These are phyloP conservation scores for Fusarium stilboides DNA, from an alignment of 2,329 filamentous ascomycete genomes.

Conservation along the genomic window DNA sequence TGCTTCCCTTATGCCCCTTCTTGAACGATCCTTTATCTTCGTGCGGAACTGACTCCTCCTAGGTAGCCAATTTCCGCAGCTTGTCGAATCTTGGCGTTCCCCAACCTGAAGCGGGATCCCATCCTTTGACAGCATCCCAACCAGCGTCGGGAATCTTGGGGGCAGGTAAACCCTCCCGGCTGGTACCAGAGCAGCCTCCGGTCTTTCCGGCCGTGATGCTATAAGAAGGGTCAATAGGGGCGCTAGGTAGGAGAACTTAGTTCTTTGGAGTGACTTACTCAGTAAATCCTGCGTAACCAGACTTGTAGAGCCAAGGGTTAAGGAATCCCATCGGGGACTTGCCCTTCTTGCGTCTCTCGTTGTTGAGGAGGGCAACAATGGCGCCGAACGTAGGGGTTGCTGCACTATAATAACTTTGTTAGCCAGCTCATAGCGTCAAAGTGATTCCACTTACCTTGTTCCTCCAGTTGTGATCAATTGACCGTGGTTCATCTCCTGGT, in stretches of 20 bases:
- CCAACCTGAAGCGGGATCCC: conserved; percentile 60
- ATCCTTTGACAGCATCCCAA: conserved; percentile 52
- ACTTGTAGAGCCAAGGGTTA: conserved; percentile 72
- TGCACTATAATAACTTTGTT: conserved; percentile 57
- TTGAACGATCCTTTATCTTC: background rate
- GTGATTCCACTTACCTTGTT: conserved; percentile 50
- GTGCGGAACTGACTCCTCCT: conserved; percentile 7
- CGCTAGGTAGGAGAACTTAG: background rate
- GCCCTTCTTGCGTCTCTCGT: conserved; percentile 69
- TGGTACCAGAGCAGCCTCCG: conserved; percentile 52
- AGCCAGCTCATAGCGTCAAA: background rate
- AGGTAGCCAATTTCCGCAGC: conserved; percentile 45
- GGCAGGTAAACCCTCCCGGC: conserved; percentile 45
- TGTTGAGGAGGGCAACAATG: conserved; percentile 76
- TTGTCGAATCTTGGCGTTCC: conserved; percentile 63
- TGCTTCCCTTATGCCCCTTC: background rate
- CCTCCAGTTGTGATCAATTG: conserved; percentile 49
- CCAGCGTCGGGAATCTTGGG: conserved; percentile 50
- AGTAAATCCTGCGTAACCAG: conserved; percentile 52
- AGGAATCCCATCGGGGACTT: conserved; percentile 70
- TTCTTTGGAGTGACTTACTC: conserved; percentile 51
- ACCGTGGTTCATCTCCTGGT: conserved; percentile 55
- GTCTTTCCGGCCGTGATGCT: conserved; percentile 57
- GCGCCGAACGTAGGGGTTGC: conserved; percentile 74
- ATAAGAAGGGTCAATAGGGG: background rate